Base-by-base conservation (phyloP, 2,329 filamentous ascomycete species). In the Tothia fuscella region DNA sequence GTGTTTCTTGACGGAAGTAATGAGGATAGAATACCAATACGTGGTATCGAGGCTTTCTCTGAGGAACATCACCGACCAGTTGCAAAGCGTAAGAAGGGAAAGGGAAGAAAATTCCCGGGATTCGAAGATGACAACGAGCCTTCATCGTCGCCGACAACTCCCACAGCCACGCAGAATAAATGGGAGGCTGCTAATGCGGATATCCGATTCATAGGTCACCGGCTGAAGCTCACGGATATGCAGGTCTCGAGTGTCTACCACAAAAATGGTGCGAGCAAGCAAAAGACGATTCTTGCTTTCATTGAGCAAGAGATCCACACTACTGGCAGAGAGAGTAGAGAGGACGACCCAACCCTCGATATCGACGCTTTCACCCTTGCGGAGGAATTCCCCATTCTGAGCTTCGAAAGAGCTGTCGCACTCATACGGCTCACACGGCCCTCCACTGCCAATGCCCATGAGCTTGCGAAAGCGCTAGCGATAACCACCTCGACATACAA, bases 21-120 rank as follows among this genome's bases (percentile, higher is more conserved):
- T 2, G 57, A 60, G 35, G 62, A 59, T 25, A 58, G 63, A 14
- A 53, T 64, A 4, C 56, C 65, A 2, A 65, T 70, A 2, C 89
- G 82, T 55, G 84, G 87, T 0, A 67, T 95, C n/a, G 86, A 95
- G 44, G 86, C 75, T 0, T 94, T 94, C 55, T 77, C 75, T 17
- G 69, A 75, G 29, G 70, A 70, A 0, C 70, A 76, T 13, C 61
- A 68, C 13, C 57, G 62, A 1, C 56, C 57, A 1, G 53, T 55
- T 5, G 55, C 56, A 12, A 57, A 60, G 39, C 58, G 62, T 53
- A 62, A 65, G 45, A 57, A 61, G 16, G 68, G 33, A 14, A 74
- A 65, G 48, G 61, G 59, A 39, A 63, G 62, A 45, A 50, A 52
- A 34, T 41, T 35, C n/a, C 22, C 63, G 57, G 32, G 21, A 13